Conservation (phyloP, 2,329 filamentous ascomycete species). For the Alternaria ventricosa region DNA sequence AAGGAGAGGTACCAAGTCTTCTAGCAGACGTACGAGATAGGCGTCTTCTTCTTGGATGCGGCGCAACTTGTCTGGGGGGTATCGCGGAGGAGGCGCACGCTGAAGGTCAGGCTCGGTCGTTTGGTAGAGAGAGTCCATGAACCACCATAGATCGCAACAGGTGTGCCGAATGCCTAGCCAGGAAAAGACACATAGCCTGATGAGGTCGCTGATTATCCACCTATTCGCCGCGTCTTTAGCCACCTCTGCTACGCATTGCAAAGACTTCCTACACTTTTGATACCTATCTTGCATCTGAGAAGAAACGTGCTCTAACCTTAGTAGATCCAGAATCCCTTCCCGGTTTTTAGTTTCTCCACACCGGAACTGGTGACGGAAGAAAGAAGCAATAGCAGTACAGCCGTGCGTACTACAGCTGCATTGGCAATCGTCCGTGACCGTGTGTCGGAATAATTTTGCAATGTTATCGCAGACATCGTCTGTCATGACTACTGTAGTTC, state of each 20-base stretch:
- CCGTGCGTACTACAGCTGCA: not conserved
- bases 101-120: not conserved
- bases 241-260: not conserved
- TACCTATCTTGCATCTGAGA: no score
- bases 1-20: not conserved
- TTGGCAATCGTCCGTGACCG: not conserved
- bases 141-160: not conserved
- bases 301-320: not conserved
- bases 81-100: not conserved
- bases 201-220: not conserved
- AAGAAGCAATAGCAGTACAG: not conserved
- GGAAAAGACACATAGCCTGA: not conserved
- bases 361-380: no score
- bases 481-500: accelerated
- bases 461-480: not conserved
- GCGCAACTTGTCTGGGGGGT: not conserved
- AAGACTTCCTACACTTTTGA: not conserved
- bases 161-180: not conserved
- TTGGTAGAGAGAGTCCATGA: no score
- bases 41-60: not conserved
- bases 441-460: not conserved
- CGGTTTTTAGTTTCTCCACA: no score
- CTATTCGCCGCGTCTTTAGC: not conserved
- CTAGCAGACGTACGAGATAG: not conserved
- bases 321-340: no score